Base-by-base conservation (phyloP, 768 basidiomycete genomes). In the Boletus subparvulus region DNA sequence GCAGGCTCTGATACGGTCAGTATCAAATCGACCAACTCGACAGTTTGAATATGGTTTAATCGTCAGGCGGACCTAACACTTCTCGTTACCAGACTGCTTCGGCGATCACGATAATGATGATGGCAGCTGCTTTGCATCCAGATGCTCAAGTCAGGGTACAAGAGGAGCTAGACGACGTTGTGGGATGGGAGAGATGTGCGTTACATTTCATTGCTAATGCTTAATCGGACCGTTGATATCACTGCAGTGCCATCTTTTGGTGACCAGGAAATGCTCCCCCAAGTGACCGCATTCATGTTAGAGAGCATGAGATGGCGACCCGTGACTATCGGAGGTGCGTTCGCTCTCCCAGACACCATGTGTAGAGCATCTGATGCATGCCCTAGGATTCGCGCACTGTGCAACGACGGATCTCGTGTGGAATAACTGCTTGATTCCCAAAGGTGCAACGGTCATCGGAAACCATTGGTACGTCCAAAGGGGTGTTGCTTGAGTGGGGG, bases 321-420 rank as follows among this genome's bases (percentile, higher is more conserved):
- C 8, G 68, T 75, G 13, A 68, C 46, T 9, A 43, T 69, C 4
- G 63, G 64, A 58, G 74, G 73, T 61, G 24, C 42, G 59, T 57
- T 42, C 24, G 9, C 28, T 28, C 33, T 4, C 33, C 4, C 26
- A 26, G 26, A 26, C 3, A 11, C 1, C 36, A 6, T 43, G 30
- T 26, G 33, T 12, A 16, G 16, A 9, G 9, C 16, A 9, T 42
- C 17, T 54, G 33, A 49, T 6, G 8, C 24, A 71, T 76, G 6
- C 71, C 75, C 21, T 24, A 66, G 85, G 86, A 1, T 82, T 87
- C 52, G 75, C 82, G 0, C 86, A 89, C 57, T 78, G 80, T 46
- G 79, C 85, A 0, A 87, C 81, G 0, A 78, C 78, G 44, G 85
- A 88, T 49, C 75, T 89, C 14, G 40, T 72, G 6, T 70, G 70